Conservation (phyloP, 106 monocot species). For the Phalaenopsis equestris region DNA sequence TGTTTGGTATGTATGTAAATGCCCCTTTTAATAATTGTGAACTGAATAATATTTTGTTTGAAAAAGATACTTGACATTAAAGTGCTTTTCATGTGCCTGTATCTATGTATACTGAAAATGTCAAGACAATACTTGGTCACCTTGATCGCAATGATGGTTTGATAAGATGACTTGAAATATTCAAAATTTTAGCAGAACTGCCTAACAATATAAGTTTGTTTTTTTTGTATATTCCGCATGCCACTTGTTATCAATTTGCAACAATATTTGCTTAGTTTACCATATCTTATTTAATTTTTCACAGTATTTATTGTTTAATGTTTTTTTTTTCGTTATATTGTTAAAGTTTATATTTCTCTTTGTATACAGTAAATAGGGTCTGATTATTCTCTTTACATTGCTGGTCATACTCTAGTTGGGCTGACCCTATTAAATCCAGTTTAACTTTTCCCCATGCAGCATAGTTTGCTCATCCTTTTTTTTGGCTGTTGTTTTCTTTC, state of each 20-base stretch:
- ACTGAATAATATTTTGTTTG: background rate
- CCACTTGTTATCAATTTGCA: background rate
- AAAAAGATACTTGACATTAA: background rate
- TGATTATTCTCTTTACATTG: background rate
- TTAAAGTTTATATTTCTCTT: background rate
- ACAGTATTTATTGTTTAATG: background rate
- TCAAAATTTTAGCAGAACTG: background rate
- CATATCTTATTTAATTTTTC: background rate
- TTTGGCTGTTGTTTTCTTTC: background rate
- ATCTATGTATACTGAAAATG: background rate
- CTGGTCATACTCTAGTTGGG: background rate
- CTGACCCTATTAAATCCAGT: background rate
- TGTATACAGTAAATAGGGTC: background rate
- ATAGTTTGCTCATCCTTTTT: background rate
- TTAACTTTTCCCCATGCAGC: background rate
- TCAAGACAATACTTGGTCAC: background rate
- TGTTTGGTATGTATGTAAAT: no score
- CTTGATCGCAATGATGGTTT: background rate
- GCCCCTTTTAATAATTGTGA: background rate
- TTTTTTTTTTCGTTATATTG: background rate
- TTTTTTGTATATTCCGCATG: background rate
- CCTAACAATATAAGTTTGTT: no score
- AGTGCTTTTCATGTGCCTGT: background rate
- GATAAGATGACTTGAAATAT: background rate
- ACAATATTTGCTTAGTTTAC: background rate